A percentile compares a stretch with the other conserved stretches of the same genome.
phyloP scores from a whole-genome alignment of 129 eudicot species.

The Ambrosia artemisiifolia region DNA sequence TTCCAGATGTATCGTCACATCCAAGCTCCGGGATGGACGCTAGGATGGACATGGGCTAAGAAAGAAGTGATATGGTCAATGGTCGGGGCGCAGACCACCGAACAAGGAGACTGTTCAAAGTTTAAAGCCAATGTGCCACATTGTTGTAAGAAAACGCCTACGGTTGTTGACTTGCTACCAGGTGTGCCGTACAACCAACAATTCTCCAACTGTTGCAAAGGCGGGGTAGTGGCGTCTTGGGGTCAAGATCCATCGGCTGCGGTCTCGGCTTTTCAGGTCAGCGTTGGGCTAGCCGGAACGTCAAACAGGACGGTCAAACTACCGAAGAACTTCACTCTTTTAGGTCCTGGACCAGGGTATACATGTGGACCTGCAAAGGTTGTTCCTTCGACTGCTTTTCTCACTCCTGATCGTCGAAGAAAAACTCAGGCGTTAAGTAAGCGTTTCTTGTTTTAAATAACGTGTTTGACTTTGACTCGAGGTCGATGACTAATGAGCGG shows the following conservation, averaged over 20 bases:
- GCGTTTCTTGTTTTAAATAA: conserved; percentile 12
- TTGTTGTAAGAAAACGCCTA: conserved; percentile 83
- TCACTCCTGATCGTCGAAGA: conserved; percentile 67
- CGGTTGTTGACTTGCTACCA: conserved; percentile 76
- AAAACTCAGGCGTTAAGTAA: conserved; percentile 83
- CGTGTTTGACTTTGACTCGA: neutral
- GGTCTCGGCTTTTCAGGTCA: conserved; percentile 71
- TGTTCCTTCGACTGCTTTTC: conserved; percentile 75
- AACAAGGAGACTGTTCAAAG: conserved; percentile 95
- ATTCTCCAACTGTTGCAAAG: conserved; percentile 78
- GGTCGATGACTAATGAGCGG: conserved; percentile 10
- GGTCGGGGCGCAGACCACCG: conserved; percentile 88
- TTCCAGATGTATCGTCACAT: conserved; percentile 88
- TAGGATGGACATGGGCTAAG: conserved; percentile 98
- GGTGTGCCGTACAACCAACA: conserved; percentile 93
- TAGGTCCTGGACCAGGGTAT: conserved; percentile 93
- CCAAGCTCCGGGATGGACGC: conserved; percentile 81
- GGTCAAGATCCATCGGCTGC: conserved; percentile 77
- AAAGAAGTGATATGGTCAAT: conserved; percentile 89
- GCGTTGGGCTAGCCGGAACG: conserved; percentile 84
- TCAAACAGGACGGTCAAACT: conserved; percentile 77
- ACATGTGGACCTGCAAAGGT: conserved; percentile 87
- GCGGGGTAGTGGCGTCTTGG: conserved; percentile 82
- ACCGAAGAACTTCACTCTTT: conserved; percentile 78
- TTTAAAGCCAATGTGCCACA: conserved; percentile 90